These are phyloP conservation scores for Magnaporthiopsis poae DNA, from an alignment of 2,329 filamentous ascomycete species.

Conservation along the genomic window DNA sequence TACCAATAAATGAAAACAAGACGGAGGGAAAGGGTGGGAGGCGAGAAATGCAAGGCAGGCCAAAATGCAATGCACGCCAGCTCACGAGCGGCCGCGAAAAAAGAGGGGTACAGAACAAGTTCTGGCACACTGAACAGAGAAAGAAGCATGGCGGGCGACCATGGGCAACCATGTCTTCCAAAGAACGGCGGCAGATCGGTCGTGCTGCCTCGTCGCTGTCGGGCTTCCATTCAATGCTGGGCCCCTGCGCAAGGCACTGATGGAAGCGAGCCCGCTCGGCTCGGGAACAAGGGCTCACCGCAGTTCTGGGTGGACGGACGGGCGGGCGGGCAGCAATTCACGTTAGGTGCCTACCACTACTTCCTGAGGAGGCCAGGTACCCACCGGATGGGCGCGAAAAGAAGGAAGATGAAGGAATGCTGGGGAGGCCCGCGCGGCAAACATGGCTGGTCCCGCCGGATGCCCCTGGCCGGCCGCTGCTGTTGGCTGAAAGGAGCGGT, in stretches of 20 bases:
- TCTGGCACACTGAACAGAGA: neutral
- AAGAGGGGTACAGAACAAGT: neutral
- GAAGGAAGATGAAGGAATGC: neutral
- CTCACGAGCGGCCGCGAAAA: neutral
- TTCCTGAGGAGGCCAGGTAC: too few species aligned
- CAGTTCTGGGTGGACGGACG: neutral
- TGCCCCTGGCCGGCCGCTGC: neutral
- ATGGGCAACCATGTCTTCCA: neutral
- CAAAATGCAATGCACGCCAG: slow-evolving; percentile 1
- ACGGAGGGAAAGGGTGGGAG: slow-evolving; percentile 1
- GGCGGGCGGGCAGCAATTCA: neutral
- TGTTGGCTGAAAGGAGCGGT: neutral
- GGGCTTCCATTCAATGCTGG: neutral
- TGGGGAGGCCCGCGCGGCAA: too few species aligned
- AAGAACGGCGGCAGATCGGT: neutral
- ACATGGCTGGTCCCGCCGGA: neutral
- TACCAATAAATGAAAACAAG: slow-evolving; percentile 9
- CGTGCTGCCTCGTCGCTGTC: neutral
- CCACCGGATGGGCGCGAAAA: neutral
- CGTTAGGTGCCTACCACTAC: too few species aligned
- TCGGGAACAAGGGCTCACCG: neutral
- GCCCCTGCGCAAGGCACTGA: neutral
- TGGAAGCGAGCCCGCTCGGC: neutral
- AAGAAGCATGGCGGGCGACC: too few species aligned
- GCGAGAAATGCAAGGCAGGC: neutral